Base-by-base conservation (phyloP, 1,139 yeast genomes). In the Kurtzmaniella quercitrusa region DNA sequence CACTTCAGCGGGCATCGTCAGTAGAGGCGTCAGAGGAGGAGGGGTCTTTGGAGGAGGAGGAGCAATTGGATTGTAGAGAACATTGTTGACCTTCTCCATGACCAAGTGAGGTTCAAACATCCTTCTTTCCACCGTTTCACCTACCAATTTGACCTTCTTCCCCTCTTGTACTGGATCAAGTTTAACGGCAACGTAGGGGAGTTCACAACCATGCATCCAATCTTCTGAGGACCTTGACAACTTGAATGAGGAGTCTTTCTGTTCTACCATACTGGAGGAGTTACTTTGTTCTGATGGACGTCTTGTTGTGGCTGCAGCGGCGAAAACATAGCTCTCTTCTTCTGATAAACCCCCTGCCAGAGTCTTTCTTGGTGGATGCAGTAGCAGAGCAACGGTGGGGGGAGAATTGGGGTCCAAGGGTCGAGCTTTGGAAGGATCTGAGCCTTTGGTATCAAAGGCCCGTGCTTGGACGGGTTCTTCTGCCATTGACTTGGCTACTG, bases 161-260 rank as follows among this genome's bases (percentile, higher is more conserved):
- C 50, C 44, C 38, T 52, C 47, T 9, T 12, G n/a, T n/a, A 46
- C 46, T 37, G 47, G 42, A 23, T 52, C 48, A 48, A 61, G 66
- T 36, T 63, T 58, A 44, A 67, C 56, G 2, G 64, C 56, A 2
- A 65, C 48, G 41, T 50, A 54, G 3, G 73, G 74, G 1, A 58
- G 51, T n/a, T 44, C 40, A 16, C 59, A 55, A 0, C 66, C 67
- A 43, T 67, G 69, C 12, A 37, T 50, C 73, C 73, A 68, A n/a
- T 39, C 10, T 10, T 43, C 33, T 14, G 44, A 19, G n/a, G 27
- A 11, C 25, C 41, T 34, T 25, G 29, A n/a, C 12, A 10, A 14
- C 25, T 38, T 42, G 37, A 41, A 41, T 3, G 3, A 7, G 23
- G 14, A 16, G 21, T 41, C 43, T 3, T 37, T 23, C 12, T 16